Evolutionary conservation across 176 grass and related monocot genomes (phyloP).

Genomic region (Rhynchospora pubera): DNA sequence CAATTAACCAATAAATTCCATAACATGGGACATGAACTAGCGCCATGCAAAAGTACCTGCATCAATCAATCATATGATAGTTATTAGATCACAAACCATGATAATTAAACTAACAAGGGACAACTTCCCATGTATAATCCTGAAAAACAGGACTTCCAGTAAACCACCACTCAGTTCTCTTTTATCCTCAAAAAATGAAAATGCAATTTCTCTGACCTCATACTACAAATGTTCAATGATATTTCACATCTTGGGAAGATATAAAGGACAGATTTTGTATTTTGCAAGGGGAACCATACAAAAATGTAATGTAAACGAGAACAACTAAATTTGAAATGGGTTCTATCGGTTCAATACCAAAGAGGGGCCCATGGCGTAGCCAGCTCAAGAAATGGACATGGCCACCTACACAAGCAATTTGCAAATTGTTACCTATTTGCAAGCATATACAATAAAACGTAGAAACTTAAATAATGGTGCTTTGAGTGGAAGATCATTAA

Average conservation of each 20-base stretch:
- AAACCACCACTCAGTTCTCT: neutral
- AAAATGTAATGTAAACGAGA: neutral
- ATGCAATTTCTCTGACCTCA: neutral
- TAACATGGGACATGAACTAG: slow-evolving; percentile 39
- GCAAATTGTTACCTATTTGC: neutral
- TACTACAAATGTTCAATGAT: neutral
- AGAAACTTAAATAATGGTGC: neutral
- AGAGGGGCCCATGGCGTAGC: slow-evolving; percentile 32
- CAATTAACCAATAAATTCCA: slow-evolving; percentile 29
- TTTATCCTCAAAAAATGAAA: neutral
- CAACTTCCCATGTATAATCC: neutral
- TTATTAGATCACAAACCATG: neutral
- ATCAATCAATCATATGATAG: neutral
- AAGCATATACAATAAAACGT: neutral
- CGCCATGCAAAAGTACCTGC: slow-evolving; percentile 37
- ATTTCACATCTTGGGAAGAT: neutral
- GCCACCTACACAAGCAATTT: slow-evolving; percentile 38
- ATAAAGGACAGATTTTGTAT: neutral
- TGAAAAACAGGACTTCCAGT: neutral
- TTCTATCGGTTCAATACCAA: slow-evolving; percentile 25
- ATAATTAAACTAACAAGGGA: neutral
- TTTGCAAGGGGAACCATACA: neutral
- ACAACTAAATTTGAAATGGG: neutral
- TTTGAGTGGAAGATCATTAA: neutral
- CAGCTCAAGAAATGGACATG: slow-evolving; percentile 52